Evolutionary conservation across 768 basidiomycete genomes (phyloP).

Genomic region (Lactarius deliciosus): DNA sequence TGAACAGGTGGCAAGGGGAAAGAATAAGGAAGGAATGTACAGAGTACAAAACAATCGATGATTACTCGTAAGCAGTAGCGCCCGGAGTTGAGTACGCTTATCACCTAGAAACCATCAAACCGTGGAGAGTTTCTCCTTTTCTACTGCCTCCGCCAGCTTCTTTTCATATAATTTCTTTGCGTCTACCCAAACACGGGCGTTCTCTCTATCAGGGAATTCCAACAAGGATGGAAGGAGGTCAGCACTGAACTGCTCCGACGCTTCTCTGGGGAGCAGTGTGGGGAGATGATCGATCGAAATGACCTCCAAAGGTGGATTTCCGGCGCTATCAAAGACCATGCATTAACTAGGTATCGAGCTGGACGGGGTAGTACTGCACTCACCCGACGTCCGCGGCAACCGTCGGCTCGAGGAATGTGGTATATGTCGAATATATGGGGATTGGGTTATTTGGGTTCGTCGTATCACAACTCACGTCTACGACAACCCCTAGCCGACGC

Average conservation of each 20-base stretch:
- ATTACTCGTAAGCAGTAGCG: neutral
- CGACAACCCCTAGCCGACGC: conserved; percentile 76
- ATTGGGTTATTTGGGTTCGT: conserved; percentile 99
- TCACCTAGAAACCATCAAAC: conserved; percentile 13
- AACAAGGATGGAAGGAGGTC: conserved; percentile 86
- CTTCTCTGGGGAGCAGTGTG: conserved; percentile 90
- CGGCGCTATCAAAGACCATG: conserved; percentile 43
- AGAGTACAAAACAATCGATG: conserved; percentile 21
- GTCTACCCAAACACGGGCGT: conserved; percentile 80
- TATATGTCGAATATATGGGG: conserved; percentile 92
- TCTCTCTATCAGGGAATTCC: conserved; percentile 64
- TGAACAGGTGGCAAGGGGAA: conserved; percentile 35
- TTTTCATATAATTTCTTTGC: conserved; percentile 81
- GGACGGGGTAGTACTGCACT: conserved; percentile 35
- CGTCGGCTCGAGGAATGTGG: conserved; percentile 89
- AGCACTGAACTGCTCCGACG: conserved; percentile 92
- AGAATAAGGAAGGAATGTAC: conserved; percentile 31
- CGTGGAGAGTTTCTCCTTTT: conserved; percentile 34
- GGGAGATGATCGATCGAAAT: conserved; percentile 98
- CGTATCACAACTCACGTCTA: conserved; percentile 98
- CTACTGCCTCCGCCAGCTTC: conserved; percentile 55
- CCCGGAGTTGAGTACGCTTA: neutral
- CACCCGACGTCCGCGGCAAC: conserved; percentile 82
- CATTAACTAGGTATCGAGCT: conserved; percentile 16
- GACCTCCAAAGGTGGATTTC: conserved; percentile 71